Percentiles rank a stretch among this genome's conserved stretches.
Conservation (phyloP, 805 yeast species). For the Saturnispora saitoi region DNA sequence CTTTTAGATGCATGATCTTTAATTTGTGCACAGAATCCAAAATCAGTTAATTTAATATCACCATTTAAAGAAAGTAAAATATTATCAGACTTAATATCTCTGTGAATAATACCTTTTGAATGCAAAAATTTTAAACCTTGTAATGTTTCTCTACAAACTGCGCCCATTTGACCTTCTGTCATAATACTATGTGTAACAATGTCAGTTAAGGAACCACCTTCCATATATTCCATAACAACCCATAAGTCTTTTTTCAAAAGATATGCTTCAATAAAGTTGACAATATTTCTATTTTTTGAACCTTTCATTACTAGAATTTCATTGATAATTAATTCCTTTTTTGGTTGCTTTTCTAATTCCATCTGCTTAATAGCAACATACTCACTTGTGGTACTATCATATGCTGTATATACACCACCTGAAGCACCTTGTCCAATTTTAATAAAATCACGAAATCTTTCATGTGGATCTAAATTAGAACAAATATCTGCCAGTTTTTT, state of each 20-base stretch:
- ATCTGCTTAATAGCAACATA: conserved; percentile 94
- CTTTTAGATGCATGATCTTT: conserved; percentile 66
- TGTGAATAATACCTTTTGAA: conserved; percentile 84
- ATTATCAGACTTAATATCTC: conserved; percentile 95
- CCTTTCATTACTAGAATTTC: conserved; percentile 96
- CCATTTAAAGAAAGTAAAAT: conserved; percentile 77
- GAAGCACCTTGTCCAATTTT: conserved; percentile 98
- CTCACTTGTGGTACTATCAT: conserved; percentile 43
- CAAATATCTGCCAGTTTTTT: conserved; percentile 69
- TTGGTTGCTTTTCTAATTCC: conserved; percentile 90
- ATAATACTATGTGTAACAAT: conserved; percentile 81
- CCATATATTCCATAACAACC: conserved; percentile 99
- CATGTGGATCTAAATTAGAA: conserved; percentile 75
- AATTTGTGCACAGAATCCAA: conserved; percentile 67
- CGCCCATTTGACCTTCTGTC: conserved; percentile 92
- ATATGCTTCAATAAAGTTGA: conserved; percentile 85
- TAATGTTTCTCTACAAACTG: conserved; percentile 86
- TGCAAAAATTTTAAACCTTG: conserved; percentile 83
- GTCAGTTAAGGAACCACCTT: conserved; percentile 94
- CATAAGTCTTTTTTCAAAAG: conserved; percentile 72
- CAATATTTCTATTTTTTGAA: conserved; percentile 82
- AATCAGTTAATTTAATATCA: conserved; percentile 85
- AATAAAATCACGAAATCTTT: conserved; percentile 53
- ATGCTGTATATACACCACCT: conserved; percentile 92
- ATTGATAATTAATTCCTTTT: conserved; percentile 88